A percentile compares a stretch with the other conserved stretches of the same genome.
Evolutionary conservation across 441 rosid species (phyloP).

Genomic region (Francoa sonchifolia): DNA sequence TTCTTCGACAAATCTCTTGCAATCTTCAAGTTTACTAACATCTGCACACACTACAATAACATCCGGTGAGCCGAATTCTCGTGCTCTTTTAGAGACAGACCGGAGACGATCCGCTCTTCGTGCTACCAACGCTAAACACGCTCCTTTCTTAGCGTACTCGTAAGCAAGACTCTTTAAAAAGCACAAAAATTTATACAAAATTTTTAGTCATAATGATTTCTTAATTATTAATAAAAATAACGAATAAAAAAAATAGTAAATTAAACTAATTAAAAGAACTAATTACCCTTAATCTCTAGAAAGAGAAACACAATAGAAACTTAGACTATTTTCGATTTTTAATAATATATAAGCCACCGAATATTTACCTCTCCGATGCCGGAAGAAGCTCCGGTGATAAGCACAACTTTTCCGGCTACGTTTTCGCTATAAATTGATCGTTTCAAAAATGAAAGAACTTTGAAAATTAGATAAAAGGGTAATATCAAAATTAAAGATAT

Average conservation of each 20-base stretch:
- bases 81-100: conserved; percentile 22
- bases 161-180: conserved; percentile 8
- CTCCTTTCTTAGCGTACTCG: conserved; percentile 12
- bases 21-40: conserved; percentile 27
- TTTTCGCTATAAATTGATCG: not conserved
- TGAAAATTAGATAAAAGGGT: not conserved
- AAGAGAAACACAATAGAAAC: too few species aligned
- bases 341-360: too few species aligned
- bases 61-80: conserved; percentile 29
- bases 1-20: conserved; percentile 23
- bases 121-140: conserved; percentile 11
- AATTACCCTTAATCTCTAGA: too few species aligned
- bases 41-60: conserved; percentile 25
- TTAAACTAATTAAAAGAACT: too few species aligned
- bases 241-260: too few species aligned
- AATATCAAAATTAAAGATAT: not conserved
- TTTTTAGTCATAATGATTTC: too few species aligned
- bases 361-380: not conserved
- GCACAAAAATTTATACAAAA: not conserved
- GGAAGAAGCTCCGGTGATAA: conserved; percentile 1
- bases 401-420: not conserved
- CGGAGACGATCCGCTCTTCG: conserved; percentile 25
- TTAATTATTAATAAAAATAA: too few species aligned
- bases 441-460: not conserved
- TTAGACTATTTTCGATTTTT: too few species aligned